A percentile compares a stretch with the other conserved stretches of the same genome.
Evolutionary conservation across 2,329 filamentous ascomycete species (phyloP).

Genomic region (Grosmannia serpens): DNA sequence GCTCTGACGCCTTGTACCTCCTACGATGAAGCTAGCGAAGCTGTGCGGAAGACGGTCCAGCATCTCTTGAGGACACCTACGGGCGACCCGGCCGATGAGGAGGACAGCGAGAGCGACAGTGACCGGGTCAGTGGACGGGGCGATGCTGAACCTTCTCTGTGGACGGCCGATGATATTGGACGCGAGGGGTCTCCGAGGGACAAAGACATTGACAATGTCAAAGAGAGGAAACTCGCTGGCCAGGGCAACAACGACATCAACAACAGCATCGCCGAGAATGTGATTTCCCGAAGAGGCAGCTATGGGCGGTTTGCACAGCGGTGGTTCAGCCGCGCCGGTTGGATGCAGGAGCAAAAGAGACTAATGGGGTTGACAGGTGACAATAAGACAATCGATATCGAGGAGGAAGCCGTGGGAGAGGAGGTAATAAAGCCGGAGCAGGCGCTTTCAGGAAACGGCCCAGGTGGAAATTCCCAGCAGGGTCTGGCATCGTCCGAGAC

Average conservation of each 20-base stretch:
- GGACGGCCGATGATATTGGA: slow-evolving; percentile 6
- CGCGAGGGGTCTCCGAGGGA: background rate
- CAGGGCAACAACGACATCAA: background rate
- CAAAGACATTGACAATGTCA: slow-evolving; percentile 20
- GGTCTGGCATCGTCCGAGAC: background rate
- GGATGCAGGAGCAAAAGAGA: slow-evolving; percentile 60
- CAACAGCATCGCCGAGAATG: slow-evolving; percentile 73
- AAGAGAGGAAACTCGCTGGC: background rate
- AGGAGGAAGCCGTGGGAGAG: slow-evolving; percentile 5
- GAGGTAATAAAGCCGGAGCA: background rate
- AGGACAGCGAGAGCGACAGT: slow-evolving; percentile 25
- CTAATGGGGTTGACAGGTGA: slow-evolving; percentile 55
- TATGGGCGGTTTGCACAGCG: slow-evolving; percentile 83
- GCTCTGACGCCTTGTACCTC: slow-evolving; percentile 81
- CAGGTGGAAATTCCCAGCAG: background rate
- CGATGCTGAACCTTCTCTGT: slow-evolving; percentile 17
- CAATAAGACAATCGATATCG: slow-evolving; percentile 25
- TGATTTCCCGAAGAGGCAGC: slow-evolving; percentile 68
- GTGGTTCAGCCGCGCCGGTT: slow-evolving; percentile 83
- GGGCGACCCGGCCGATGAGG: slow-evolving; percentile 28
- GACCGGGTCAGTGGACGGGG: slow-evolving; percentile 7
- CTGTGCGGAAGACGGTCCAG: slow-evolving; percentile 50
- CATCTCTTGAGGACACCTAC: slow-evolving; percentile 26
- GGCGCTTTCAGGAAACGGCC: background rate
- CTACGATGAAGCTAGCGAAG: slow-evolving; percentile 58